A percentile compares a stretch with the other conserved stretches of the same genome.
Conservation (phyloP, 495 filamentous ascomycete genomes). For the Penicillium cinerascens region DNA sequence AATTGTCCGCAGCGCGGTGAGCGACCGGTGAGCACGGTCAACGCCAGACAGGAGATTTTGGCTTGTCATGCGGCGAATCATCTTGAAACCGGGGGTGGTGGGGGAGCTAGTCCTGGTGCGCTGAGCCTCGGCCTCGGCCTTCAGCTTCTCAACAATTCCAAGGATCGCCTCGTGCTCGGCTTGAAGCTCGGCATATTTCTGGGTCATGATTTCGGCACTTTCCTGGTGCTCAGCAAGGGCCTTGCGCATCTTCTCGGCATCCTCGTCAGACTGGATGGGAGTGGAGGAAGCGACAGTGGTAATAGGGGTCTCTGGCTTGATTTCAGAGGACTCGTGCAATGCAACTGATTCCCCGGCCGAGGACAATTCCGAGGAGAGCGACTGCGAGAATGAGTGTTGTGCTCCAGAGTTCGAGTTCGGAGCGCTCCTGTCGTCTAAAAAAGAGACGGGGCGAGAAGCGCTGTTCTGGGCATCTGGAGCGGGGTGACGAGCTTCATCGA, state of each 20-base stretch:
- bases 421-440: slow-evolving; percentile 82
- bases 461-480: slow-evolving; percentile 45
- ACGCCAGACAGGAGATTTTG: slow-evolving; percentile 80
- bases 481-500: slow-evolving; percentile 77
- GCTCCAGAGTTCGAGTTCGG: slow-evolving; percentile 67
- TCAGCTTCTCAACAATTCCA: slow-evolving; percentile 82
- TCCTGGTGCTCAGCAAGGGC: slow-evolving; percentile 74
- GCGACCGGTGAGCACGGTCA: slow-evolving; percentile 89
- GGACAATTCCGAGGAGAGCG: slow-evolving; percentile 94
- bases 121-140: slow-evolving; percentile 77
- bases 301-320: slow-evolving; percentile 19
- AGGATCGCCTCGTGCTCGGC: slow-evolving; percentile 76
- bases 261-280: slow-evolving; percentile 41
- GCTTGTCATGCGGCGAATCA: slow-evolving; percentile 90
- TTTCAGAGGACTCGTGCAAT: slow-evolving; percentile 58
- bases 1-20: slow-evolving; percentile 82
- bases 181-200: slow-evolving; percentile 78
- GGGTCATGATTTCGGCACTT: slow-evolving; percentile 63
- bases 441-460: slow-evolving; percentile 73
- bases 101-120: slow-evolving; percentile 69
- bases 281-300: slow-evolving; percentile 15
- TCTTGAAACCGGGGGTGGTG: slow-evolving; percentile 52
- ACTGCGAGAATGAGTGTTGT: slow-evolving; percentile 85
- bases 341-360: slow-evolving; percentile 81
- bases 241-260: slow-evolving; percentile 67